phyloP scores from a whole-genome alignment of 768 basidiomycete species.

The Russula earlei region DNA sequence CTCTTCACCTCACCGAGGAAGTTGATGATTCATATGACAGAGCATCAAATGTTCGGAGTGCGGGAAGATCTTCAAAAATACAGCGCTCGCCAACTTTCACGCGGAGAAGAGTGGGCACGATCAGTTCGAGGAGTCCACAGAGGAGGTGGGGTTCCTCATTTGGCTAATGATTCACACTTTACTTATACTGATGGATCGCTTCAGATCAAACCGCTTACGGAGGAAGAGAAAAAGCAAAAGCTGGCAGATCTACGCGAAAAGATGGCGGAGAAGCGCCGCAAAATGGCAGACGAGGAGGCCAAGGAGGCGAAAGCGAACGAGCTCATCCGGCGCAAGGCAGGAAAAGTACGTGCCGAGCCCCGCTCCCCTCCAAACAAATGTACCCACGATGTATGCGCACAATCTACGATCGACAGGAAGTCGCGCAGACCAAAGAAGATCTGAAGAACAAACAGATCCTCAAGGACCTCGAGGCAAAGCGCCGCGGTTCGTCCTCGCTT shows the following conservation, averaged over 20 bases:
- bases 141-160: slow-evolving; percentile 52
- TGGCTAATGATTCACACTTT: background rate
- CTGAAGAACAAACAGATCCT: slow-evolving; percentile 67
- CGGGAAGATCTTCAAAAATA: slow-evolving; percentile 78
- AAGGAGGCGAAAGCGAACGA: slow-evolving; percentile 70
- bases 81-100: slow-evolving; percentile 83
- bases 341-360: slow-evolving; percentile 41
- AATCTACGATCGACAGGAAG: slow-evolving; percentile 40
- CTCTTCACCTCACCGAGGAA: no score
- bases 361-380: background rate
- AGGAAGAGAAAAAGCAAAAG: slow-evolving; percentile 83
- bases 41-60: slow-evolving; percentile 81
- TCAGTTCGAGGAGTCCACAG: slow-evolving; percentile 90
- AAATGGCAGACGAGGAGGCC: slow-evolving; percentile 62
- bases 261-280: slow-evolving; percentile 71
- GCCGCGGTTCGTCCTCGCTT: slow-evolving; percentile 50
- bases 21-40: slow-evolving; percentile 28
- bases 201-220: slow-evolving; percentile 88
- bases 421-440: slow-evolving; percentile 64
- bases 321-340: slow-evolving; percentile 73
- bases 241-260: slow-evolving; percentile 70
- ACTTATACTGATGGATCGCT: background rate
- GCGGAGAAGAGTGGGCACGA: slow-evolving; percentile 94
- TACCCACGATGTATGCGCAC: background rate
- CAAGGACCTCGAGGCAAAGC: slow-evolving; percentile 76